These are phyloP conservation scores for Naganishia kalamii DNA, from an alignment of 768 basidiomycete genomes.

Conservation along the genomic window DNA sequence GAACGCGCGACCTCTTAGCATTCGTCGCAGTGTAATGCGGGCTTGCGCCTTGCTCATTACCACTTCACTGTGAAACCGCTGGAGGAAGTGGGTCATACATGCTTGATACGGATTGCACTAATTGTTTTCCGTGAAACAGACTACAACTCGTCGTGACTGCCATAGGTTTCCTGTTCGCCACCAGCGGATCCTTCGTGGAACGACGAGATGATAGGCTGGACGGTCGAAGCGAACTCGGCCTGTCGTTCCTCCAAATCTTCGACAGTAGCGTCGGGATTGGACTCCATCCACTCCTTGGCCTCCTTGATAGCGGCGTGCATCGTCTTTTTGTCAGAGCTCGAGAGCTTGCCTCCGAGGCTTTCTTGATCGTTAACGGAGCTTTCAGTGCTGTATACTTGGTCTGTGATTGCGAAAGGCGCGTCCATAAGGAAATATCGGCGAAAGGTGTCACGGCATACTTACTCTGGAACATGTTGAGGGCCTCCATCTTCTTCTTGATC, in stretches of 20 bases:
- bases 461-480: conserved; percentile 46
- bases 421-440: conserved; percentile 11
- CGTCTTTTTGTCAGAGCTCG: conserved; percentile 48
- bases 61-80: no score
- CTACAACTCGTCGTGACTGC: conserved; percentile 58
- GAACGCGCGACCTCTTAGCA: no score
- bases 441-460: conserved; percentile 21
- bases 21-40: no score
- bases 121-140: no score
- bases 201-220: conserved; percentile 74
- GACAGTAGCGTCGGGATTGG: conserved; percentile 64
- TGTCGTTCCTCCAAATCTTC: conserved; percentile 93
- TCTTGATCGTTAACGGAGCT: conserved; percentile 76
- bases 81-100: no score
- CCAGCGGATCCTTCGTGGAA: conserved; percentile 49
- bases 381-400: conserved; percentile 50
- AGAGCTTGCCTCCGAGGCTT: conserved; percentile 77
- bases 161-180: conserved; percentile 50
- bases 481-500: conserved; percentile 50
- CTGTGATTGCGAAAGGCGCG: conserved; percentile 60
- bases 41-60: no score
- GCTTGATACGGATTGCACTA: no score
- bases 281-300: conserved; percentile 84
- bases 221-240: conserved; percentile 48
- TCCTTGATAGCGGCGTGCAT: conserved; percentile 78